phyloP scores from a whole-genome alignment of 202 grass and related monocot genomes.

The Digitaria exilis region DNA sequence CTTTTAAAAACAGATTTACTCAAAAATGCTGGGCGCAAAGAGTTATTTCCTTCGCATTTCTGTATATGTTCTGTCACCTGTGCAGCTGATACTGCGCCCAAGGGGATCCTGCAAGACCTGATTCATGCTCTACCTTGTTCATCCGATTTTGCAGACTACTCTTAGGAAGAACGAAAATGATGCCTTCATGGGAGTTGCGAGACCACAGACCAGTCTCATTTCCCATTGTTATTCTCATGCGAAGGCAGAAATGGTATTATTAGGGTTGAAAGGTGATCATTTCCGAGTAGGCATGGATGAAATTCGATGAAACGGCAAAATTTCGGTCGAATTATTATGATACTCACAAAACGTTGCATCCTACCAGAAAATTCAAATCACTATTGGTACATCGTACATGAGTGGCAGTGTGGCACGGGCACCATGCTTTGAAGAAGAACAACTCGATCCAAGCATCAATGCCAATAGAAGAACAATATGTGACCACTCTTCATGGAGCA shows the following conservation, averaged over 20 bases:
- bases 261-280: not conserved
- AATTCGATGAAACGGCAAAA: not conserved
- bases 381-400: constrained; percentile 38
- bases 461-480: constrained; percentile 8
- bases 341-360: not conserved
- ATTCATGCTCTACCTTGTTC: too few relatives aligned
- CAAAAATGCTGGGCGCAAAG: not conserved
- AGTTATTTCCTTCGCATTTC: not conserved
- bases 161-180: too few relatives aligned
- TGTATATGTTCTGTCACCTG: not conserved
- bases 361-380: constrained; percentile 24
- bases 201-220: too few relatives aligned
- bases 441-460: not conserved
- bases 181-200: too few relatives aligned
- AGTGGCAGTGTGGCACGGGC: not conserved
- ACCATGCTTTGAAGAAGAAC: not conserved
- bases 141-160: too few relatives aligned
- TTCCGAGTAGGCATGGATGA: not conserved
- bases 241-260: too few relatives aligned
- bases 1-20: not conserved
- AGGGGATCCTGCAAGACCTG: too few relatives aligned
- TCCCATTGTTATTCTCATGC: not conserved
- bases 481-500: constrained; percentile 1
- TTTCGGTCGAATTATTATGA: not conserved
- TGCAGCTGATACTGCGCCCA: too few relatives aligned